phyloP scores from a whole-genome alignment of 306 rosid species.

The Cicer cuneatum region DNA sequence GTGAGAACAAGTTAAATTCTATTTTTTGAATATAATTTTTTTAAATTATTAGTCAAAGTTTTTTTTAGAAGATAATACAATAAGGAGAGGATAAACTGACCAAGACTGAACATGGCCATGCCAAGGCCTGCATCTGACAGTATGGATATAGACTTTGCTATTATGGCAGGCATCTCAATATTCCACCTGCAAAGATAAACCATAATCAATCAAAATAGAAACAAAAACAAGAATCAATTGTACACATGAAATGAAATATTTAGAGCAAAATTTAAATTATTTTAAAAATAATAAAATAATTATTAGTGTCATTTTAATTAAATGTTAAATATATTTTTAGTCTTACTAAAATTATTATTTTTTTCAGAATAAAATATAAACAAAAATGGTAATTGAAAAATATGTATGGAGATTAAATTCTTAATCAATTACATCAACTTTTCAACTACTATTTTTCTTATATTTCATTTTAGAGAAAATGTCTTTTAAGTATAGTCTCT shows the following conservation, averaged over 20 bases:
- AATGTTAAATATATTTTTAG: too few species aligned
- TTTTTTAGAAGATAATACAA: not conserved
- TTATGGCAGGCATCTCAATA: slow-evolving; percentile 78
- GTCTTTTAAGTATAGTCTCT: too few species aligned
- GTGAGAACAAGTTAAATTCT: slow-evolving; percentile 32
- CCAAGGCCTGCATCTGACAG: slow-evolving; percentile 97
- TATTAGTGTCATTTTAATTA: too few species aligned
- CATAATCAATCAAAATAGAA: slow-evolving; percentile 34
- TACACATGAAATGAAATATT: not conserved
- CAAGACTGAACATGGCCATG: slow-evolving; percentile 98
- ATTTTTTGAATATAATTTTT: not conserved
- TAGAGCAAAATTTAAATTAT: too few species aligned
- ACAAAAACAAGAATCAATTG: not conserved
- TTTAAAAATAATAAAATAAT: too few species aligned
- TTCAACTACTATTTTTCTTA: too few species aligned
- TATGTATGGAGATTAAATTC: too few species aligned
- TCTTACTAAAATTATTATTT: too few species aligned
- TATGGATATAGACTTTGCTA: slow-evolving; percentile 84
- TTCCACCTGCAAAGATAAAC: slow-evolving; percentile 64
- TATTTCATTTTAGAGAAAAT: too few species aligned
- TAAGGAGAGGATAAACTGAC: slow-evolving; percentile 55
- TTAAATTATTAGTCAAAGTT: not conserved
- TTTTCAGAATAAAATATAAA: too few species aligned
- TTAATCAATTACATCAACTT: too few species aligned
- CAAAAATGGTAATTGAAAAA: too few species aligned